A percentile compares a stretch with the other conserved stretches of the same genome.
Conservation (phyloP, 306 rosid species). For the Biancaea sappan region DNA sequence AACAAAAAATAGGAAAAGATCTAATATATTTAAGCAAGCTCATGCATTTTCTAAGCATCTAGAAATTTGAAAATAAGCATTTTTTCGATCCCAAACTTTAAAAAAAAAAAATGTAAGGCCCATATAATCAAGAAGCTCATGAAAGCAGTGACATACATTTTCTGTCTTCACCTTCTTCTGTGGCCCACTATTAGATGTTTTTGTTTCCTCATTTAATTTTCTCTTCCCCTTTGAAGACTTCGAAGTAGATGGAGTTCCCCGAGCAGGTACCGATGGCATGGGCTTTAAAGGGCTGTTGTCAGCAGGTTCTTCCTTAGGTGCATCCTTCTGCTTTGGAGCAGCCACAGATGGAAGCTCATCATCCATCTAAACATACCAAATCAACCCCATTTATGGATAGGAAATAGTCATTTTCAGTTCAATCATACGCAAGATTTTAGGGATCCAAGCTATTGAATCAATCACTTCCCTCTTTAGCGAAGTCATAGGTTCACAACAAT, state of each 20-base stretch:
- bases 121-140: too few relatives aligned
- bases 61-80: too few relatives aligned
- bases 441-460: slow-evolving; percentile 4
- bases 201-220: slow-evolving; percentile 68
- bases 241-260: slow-evolving; percentile 60
- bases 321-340: slow-evolving; percentile 75
- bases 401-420: slow-evolving; percentile 11
- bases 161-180: slow-evolving; percentile 88
- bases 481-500: slow-evolving; percentile 23
- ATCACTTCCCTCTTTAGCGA: slow-evolving; percentile 8
- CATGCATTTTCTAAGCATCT: too few relatives aligned
- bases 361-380: slow-evolving; percentile 56
- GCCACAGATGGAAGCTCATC: slow-evolving; percentile 64
- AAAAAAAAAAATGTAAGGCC: too few relatives aligned
- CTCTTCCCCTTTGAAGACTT: slow-evolving; percentile 63
- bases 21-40: slow-evolving; percentile 15
- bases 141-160: slow-evolving; percentile 54
- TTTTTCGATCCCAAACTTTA: too few relatives aligned
- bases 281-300: slow-evolving; percentile 80
- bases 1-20: background rate
- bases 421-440: slow-evolving; percentile 19
- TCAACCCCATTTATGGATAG: slow-evolving; percentile 18
- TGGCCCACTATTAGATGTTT: slow-evolving; percentile 59
- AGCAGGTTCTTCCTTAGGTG: slow-evolving; percentile 76
- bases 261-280: slow-evolving; percentile 40